Percentiles rank a stretch among this genome's conserved stretches.
These are phyloP conservation scores for Filosporella fistucella DNA, from an alignment of 495 filamentous ascomycete genomes.

Conservation along the genomic window DNA sequence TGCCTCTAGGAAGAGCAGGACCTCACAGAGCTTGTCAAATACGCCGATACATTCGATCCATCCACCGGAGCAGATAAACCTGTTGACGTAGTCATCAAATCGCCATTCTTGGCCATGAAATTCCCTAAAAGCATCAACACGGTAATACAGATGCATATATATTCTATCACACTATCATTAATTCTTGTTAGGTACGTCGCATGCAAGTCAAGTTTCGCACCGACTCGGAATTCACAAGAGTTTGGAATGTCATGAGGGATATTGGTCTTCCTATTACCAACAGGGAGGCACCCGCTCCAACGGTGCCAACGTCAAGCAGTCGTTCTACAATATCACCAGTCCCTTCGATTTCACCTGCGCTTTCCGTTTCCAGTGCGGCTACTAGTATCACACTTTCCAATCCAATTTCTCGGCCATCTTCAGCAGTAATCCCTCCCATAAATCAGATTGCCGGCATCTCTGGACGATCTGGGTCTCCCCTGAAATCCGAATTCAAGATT, in stretches of 20 bases:
- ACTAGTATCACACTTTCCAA: neutral
- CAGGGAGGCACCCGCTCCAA: neutral
- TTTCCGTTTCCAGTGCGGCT: neutral
- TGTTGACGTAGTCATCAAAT: conserved; percentile 24
- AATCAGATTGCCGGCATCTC: neutral
- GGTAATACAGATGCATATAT: conserved; percentile 4
- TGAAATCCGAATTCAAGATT: conserved; percentile 16
- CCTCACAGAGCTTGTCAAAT: conserved; percentile 14
- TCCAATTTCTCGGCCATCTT: too few species aligned
- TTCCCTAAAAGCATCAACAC: conserved; percentile 25
- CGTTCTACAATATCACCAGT: neutral
- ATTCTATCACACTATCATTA: neutral
- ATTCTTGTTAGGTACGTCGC: conserved; percentile 32
- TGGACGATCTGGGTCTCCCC: neutral
- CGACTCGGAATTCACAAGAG: conserved; percentile 30
- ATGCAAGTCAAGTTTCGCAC: conserved; percentile 39
- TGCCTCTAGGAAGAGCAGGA: conserved; percentile 19
- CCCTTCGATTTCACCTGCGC: neutral
- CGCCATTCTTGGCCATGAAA: conserved; percentile 29
- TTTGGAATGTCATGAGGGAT: conserved; percentile 23
- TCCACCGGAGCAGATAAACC: conserved; percentile 16
- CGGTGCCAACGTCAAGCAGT: too few species aligned
- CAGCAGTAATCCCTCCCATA: neutral
- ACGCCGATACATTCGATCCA: conserved; percentile 13
- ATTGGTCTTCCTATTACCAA: conserved; percentile 27